These are phyloP conservation scores for Crithidia fasciculata DNA, from an alignment of 208 protist genomes.

Conservation along the genomic window DNA sequence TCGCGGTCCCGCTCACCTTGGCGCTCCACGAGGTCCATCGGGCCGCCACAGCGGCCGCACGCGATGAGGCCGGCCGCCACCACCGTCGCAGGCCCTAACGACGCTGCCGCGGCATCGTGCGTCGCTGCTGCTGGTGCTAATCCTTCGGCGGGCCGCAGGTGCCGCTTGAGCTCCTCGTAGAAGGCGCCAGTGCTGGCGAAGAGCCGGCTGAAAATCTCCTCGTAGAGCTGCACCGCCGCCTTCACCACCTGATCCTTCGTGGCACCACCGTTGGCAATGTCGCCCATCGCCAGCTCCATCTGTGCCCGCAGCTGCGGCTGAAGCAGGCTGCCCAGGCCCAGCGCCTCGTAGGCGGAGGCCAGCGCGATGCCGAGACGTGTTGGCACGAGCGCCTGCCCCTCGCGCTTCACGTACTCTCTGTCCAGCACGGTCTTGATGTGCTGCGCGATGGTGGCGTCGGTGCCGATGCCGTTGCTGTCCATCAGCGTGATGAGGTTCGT, in stretches of 20 bases:
- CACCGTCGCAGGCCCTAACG: slow-evolving; percentile 27
- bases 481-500: slow-evolving; percentile 97
- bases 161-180: slow-evolving; percentile 51
- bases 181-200: slow-evolving; percentile 46
- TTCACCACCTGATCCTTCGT: slow-evolving; percentile 86
- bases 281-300: slow-evolving; percentile 94
- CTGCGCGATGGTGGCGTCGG: slow-evolving; percentile 99
- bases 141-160: slow-evolving; percentile 32
- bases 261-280: slow-evolving; percentile 76
- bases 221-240: slow-evolving; percentile 76
- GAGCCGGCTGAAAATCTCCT: slow-evolving; percentile 79
- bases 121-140: neutral
- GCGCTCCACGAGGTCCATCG: slow-evolving; percentile 68
- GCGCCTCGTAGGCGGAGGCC: slow-evolving; percentile 94
- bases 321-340: slow-evolving; percentile 93
- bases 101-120: neutral
- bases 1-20: slow-evolving; percentile 49
- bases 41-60: slow-evolving; percentile 56
- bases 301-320: slow-evolving; percentile 92
- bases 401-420: slow-evolving; percentile 91
- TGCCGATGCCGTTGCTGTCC: slow-evolving; percentile 98
- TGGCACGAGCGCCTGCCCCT: slow-evolving; percentile 83
- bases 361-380: slow-evolving; percentile 96
- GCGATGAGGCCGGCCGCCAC: slow-evolving; percentile 30
- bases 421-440: slow-evolving; percentile 98